These are phyloP conservation scores for Ophiostoma pallidulum DNA, from an alignment of 2,329 filamentous ascomycete genomes.

Conservation along the genomic window DNA sequence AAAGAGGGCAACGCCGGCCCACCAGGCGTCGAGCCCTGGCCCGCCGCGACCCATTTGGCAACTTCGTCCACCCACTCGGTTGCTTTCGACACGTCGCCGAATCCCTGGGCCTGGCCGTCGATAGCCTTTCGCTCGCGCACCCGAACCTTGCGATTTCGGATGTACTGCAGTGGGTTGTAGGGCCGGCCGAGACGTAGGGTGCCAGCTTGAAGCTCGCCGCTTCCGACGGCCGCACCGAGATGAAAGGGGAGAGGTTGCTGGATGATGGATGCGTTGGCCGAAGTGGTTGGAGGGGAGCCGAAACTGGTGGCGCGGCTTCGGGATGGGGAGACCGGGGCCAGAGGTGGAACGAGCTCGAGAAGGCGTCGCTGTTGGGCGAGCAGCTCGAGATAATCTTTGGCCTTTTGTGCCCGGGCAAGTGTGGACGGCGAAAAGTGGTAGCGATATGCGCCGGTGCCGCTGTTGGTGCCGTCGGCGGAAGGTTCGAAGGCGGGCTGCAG, in stretches of 20 bases:
- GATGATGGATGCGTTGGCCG: constrained; percentile 10
- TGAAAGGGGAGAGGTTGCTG: constrained; percentile 16
- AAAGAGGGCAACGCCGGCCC: constrained; percentile 35
- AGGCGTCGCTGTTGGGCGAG: constrained; percentile 75
- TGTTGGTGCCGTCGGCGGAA: constrained; percentile 26
- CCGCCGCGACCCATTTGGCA: constrained; percentile 36
- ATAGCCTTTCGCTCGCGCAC: constrained; percentile 67
- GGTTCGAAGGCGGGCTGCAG: constrained; percentile 29
- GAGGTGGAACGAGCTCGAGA: constrained; percentile 66
- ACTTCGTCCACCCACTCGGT: constrained; percentile 69
- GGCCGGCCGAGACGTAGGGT: constrained; percentile 47
- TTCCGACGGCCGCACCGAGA: constrained; percentile 21
- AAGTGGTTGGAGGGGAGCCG: constrained; percentile 30
- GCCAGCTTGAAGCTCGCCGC: not conserved
- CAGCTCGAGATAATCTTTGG: constrained; percentile 76
- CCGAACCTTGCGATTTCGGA: constrained; percentile 80
- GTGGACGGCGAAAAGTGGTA: constrained; percentile 73
- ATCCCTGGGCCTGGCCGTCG: constrained; percentile 66
- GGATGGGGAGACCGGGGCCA: constrained; percentile 39
- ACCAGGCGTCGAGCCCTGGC: constrained; percentile 18
- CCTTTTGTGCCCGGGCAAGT: constrained; percentile 70
- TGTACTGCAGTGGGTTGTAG: constrained; percentile 89
- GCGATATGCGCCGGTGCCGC: constrained; percentile 33
- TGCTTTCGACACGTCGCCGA: constrained; percentile 63
- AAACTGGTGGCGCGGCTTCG: constrained; percentile 32